These are phyloP conservation scores for Beauveria sp. DNA, from an alignment of 2,329 filamentous ascomycete species.

Conservation along the genomic window DNA sequence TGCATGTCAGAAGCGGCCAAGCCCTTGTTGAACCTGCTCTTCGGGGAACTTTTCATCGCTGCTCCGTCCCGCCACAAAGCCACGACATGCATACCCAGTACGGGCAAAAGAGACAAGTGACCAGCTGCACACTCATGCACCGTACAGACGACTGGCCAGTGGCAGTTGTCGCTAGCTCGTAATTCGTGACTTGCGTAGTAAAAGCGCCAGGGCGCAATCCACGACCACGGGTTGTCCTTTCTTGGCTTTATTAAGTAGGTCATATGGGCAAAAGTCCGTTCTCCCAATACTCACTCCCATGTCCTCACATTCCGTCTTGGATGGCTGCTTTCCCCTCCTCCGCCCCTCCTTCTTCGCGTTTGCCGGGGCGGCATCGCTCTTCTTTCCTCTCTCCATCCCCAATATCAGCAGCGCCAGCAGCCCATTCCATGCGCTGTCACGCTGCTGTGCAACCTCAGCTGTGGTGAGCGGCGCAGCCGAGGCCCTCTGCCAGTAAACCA, in stretches of 20 bases:
- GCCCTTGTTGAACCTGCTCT: background rate
- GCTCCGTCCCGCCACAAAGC: background rate
- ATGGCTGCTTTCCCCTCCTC: background rate
- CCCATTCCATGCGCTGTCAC: slow-evolving; percentile 5
- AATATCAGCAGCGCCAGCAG: background rate
- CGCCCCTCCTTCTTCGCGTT: background rate
- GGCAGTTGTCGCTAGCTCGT: background rate
- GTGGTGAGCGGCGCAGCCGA: background rate
- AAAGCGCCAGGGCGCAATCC: background rate
- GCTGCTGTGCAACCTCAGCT: slow-evolving; percentile 1
- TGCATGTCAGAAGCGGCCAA: no score
- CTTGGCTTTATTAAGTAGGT: background rate
- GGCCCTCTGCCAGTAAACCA: no score
- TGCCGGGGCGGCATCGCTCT: background rate
- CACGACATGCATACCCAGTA: background rate
- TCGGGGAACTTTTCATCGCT: background rate
- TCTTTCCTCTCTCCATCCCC: background rate
- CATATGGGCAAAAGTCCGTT: background rate
- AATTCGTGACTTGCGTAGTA: background rate
- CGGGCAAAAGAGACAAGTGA: background rate
- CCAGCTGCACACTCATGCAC: background rate
- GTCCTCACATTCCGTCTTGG: background rate
- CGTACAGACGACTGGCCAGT: background rate
- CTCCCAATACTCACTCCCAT: background rate
- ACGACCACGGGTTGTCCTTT: no score